phyloP scores from a whole-genome alignment of 1,139 yeast species.

The Blastobotrys petasosporus region DNA sequence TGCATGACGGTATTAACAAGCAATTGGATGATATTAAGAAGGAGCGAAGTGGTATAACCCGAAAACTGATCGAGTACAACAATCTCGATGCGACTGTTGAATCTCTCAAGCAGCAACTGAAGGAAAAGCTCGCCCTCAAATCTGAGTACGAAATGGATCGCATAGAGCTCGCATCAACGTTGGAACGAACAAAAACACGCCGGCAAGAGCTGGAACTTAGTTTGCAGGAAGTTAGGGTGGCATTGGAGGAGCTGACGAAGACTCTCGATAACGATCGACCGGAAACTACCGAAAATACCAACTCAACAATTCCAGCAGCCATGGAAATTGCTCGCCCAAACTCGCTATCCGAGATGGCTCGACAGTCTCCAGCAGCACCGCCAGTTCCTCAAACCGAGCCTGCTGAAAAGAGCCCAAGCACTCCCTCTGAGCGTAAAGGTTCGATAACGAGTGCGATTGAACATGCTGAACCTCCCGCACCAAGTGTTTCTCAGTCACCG shows the following conservation, averaged over 20 bases:
- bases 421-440: too few species aligned
- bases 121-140: conserved; percentile 10
- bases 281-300: too few species aligned
- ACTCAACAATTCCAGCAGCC: too few species aligned
- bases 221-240: not conserved
- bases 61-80: conserved; percentile 11
- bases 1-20: not conserved
- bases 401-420: not conserved
- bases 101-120: conserved; percentile 13
- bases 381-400: not conserved
- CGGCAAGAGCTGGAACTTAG: not conserved
- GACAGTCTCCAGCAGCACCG: too few species aligned
- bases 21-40: conserved; percentile 2
- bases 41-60: not conserved
- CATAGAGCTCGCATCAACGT: conserved; percentile 4
- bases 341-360: too few species aligned
- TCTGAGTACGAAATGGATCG: conserved; percentile 5
- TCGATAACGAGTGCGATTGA: too few species aligned
- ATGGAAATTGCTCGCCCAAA: too few species aligned
- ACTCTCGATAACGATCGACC: too few species aligned
- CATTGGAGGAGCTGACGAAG: not conserved
- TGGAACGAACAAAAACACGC: not conserved
- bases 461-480: too few species aligned
- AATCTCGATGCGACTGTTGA: conserved; percentile 16
- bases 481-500: too few species aligned